Evolutionary conservation across 1,139 yeast genomes (phyloP), one percentile per base, ranked within the genome.

Genomic region (Chernovozyma aurita): DNA sequence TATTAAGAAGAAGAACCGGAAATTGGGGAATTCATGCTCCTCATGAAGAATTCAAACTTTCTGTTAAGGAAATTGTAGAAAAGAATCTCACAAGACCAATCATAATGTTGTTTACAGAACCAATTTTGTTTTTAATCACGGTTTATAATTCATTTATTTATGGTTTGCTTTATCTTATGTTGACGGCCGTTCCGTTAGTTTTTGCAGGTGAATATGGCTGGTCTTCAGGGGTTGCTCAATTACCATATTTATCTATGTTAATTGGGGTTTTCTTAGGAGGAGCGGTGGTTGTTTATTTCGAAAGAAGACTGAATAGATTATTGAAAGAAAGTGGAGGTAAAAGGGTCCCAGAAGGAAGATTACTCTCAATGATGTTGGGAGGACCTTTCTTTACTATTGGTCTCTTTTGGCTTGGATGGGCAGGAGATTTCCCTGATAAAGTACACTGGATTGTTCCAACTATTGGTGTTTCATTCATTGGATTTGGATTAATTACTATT

Each of bases 21-120:
- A 76, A 72, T 55, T 84, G 92, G 92, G 85, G 85, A 29, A 79
- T 84, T 36, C 80, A 78, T 49, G 90, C 94, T 16, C 80, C 88
- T 5, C 87, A 80, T 52, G 94, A 85, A 49, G 81, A 77, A 45
- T 73, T 78, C 39, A 70, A 73, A 39, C 59, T 84, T 28, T 66
- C 77, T 14, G 35, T 83, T 33, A 68, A 66, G 48, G 87, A 80
- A 46, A 76, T 85, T 42, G 71, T 67, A 16, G 77, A 80, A 45
- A 81, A 79, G 50, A 83, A 80, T 46, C 55, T 85, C 32, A 51
- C 79, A 6, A 72, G 92, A 59, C 94, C 94, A 7, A 37, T 84
- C 18, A 53, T 53, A 22, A 79, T 84, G 85, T 63, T 84, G 43
- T 52, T 73, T 40, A 46, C 73, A 7, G 95, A 86, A 57, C 95